Evolutionary conservation across 179 eudicot genomes (phyloP), one percentile per base, ranked within the genome.

Genomic region (Spergularia azorica): DNA sequence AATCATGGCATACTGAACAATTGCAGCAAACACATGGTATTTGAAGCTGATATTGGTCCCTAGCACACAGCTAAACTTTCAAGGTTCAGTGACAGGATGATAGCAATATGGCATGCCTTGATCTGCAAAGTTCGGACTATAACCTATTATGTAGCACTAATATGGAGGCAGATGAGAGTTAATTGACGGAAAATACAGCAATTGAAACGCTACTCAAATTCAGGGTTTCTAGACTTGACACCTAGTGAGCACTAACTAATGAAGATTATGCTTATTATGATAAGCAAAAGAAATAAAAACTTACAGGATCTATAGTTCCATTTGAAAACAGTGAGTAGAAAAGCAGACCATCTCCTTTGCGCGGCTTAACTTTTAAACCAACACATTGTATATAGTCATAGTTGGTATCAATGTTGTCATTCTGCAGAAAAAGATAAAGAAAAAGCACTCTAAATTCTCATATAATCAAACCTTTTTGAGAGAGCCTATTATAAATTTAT

Each of bases 301-400:
- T 89, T 76, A 93, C 97, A 56, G 89, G 89, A 79, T 93, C 97
- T 48, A 91, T 93, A 16, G 95, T 90, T 68, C 95, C 97, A 81
- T 93, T 93, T 48, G 90, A 73, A 79, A 85, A 89, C 76, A 93
- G 64, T 5, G 98, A 93, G 81, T 93, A 91, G 79, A 93, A 93
- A 46, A 93, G 87, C 41, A 93, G 81, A 64, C 96, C 98, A 66
- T 91, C 96, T 79, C 98, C 98, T 81, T 74, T 74, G n/a, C 82
- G 93, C 26, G 98, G 98, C 81, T 88, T 91, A 69, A 93, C 90
- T 87, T 83, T 93, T 79, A 93, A 82, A 71, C 98, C 98, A 73
- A 81, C 71, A 82, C 98, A 91, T 79, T 93, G 77, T 64, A 75
- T 70, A 68, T 79, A 93, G 86, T 93, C 96, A 83, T 90, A 91